Conservation (phyloP, 345 rosid genomes). For the Syzygium grande region DNA sequence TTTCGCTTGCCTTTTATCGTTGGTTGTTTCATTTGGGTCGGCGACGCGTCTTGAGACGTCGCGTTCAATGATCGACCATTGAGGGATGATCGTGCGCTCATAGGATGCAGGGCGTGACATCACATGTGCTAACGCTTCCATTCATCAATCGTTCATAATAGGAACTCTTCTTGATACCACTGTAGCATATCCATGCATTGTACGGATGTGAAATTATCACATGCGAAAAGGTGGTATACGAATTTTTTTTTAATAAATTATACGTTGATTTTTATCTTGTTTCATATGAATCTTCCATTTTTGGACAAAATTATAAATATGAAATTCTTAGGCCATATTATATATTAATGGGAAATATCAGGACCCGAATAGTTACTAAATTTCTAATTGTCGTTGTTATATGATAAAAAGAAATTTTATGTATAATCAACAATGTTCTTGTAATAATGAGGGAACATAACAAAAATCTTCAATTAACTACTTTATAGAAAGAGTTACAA, state of each 20-base stretch:
- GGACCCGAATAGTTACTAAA: neutral
- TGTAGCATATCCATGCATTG: neutral
- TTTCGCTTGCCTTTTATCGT: no score
- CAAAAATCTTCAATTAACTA: neutral
- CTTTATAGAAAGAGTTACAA: neutral
- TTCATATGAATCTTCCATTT: neutral
- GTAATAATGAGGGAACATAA: neutral
- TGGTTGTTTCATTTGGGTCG: no score
- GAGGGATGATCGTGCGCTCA: no score
- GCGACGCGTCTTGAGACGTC: no score
- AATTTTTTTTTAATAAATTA: neutral
- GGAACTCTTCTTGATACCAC: neutral
- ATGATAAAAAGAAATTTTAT: neutral
- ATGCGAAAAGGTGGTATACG: neutral
- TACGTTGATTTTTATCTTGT: neutral
- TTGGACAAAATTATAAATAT: neutral
- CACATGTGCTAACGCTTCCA: neutral
- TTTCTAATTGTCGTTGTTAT: neutral
- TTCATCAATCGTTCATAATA: neutral
- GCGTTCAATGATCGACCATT: no score
- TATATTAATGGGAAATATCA: neutral
- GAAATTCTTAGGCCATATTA: neutral
- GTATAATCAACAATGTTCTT: neutral
- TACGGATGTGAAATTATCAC: neutral
- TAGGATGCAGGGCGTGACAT: no score